These are phyloP conservation scores for Talaromyces sp. DNA, from an alignment of 2,329 filamentous ascomycete species.

Conservation along the genomic window DNA sequence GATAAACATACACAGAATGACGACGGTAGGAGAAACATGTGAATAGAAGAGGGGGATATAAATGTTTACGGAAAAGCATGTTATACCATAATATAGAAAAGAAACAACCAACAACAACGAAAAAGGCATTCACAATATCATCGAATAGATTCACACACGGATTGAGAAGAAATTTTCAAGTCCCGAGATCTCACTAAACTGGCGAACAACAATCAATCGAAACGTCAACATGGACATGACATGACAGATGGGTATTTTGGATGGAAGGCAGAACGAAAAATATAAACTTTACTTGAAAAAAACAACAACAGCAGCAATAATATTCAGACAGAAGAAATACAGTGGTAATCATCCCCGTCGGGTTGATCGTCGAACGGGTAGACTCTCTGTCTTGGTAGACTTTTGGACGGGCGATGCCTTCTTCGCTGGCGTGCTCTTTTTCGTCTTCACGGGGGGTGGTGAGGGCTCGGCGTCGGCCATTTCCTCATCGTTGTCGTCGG, in stretches of 20 bases:
- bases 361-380: conserved; percentile 13
- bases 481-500: conserved; percentile 10
- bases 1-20: neutral
- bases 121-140: conserved; percentile 1
- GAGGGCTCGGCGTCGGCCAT: conserved; percentile 6
- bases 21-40: neutral
- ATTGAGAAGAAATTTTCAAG: neutral
- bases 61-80: neutral
- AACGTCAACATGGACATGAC: neutral
- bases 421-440: neutral
- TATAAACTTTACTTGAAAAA: neutral
- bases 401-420: conserved; percentile 4
- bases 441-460: neutral
- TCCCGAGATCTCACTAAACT: neutral
- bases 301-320: neutral
- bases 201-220: neutral
- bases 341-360: conserved; percentile 6
- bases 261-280: neutral
- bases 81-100: neutral
- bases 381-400: conserved; percentile 4
- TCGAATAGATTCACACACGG: neutral
- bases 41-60: neutral
- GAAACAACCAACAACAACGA: neutral
- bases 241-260: conserved; percentile 4
- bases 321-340: neutral